phyloP scores from a whole-genome alignment of 345 rosid genomes.

The Brassica nigra region DNA sequence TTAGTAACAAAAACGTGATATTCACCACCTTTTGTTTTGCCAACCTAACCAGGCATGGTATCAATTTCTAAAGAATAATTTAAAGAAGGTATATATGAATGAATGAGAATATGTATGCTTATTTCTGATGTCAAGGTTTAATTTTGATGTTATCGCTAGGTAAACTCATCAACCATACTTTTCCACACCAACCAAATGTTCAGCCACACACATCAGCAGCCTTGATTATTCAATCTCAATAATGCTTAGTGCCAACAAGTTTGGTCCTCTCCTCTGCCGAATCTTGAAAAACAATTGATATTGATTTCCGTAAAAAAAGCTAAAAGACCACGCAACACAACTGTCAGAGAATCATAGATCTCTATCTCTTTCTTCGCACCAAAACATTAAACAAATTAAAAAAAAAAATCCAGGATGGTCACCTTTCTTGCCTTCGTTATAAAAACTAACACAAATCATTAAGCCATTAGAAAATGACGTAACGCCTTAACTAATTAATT shows the following conservation, averaged over 20 bases:
- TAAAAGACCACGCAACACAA: slow-evolving; percentile 38
- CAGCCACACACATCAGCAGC: background rate
- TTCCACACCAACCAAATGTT: slow-evolving; percentile 8
- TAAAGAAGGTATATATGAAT: background rate
- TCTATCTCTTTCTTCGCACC: background rate
- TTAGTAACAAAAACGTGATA: background rate
- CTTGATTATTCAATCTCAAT: slow-evolving; percentile 16
- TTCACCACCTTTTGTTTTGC: slow-evolving; percentile 4
- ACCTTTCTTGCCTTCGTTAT: slow-evolving; percentile 13
- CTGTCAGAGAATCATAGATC: slow-evolving; percentile 30
- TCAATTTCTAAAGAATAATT: background rate
- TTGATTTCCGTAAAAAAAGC: slow-evolving; percentile 2
- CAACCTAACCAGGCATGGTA: background rate
- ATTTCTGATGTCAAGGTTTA: slow-evolving; percentile 8
- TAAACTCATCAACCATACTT: background rate
- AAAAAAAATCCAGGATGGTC: slow-evolving; percentile 3
- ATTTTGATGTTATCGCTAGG: background rate
- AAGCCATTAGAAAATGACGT: slow-evolving; percentile 19
- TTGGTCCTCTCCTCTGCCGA: slow-evolving; percentile 28
- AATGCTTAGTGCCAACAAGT: slow-evolving; percentile 31
- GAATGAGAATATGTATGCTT: background rate
- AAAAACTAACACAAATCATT: background rate
- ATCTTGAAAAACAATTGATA: slow-evolving; percentile 30
- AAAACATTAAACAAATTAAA: background rate
- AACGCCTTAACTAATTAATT: slow-evolving; percentile 1